Base-by-base conservation (phyloP, 2,329 filamentous ascomycete genomes). In the Venturia aucupariae region DNA sequence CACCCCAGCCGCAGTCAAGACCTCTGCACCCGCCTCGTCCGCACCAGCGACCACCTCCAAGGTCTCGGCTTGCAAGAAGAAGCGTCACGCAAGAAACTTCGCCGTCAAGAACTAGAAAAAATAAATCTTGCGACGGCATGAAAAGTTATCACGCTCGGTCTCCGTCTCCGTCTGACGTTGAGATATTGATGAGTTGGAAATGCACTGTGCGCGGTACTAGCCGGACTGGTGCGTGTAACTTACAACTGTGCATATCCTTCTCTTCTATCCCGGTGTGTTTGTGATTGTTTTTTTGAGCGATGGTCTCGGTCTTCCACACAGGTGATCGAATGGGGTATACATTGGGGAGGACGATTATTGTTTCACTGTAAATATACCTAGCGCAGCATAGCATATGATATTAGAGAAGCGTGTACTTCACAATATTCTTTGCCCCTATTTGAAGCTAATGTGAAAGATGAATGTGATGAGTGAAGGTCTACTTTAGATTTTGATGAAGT, bases 61-160 rank as follows among this genome's bases (percentile, higher is more conserved):
- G 51, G 30, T 15, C 27, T 35, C 30, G 35, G 51, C 51, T 5
- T 57, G 51, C 51, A 57, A 57, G 51, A 57, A 57, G 51, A 57
- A 57, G 51, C 51, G 51, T 24, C 51, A 57, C 51, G 27, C 51
- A 57, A 57, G 51, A 35, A 22, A 57, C 19, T 57, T 57, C 17
- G 51, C 51, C 30, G 27, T 57, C 51, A 32, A n/a, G 51, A 57
- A 27, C 46, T 51, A 51, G 27, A 51, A n/a, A n/a, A n/a, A n/a
- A n/a, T n/a, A n/a, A 22, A 27, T 15, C 10, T 27, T 57, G 51
- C 15, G 51, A 19, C 17, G 27, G 15, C 4, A 2, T 35, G 51
- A 35, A 32, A 32, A 32, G 30, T 35, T 35, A 57, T 35, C 17
- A 57, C 27, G 19, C 51, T 22, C 27, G 30, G 19, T 32, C 51